Evolutionary conservation across 2,329 filamentous ascomycete species (phyloP).

Genomic region (Epichloe gansuensis): DNA sequence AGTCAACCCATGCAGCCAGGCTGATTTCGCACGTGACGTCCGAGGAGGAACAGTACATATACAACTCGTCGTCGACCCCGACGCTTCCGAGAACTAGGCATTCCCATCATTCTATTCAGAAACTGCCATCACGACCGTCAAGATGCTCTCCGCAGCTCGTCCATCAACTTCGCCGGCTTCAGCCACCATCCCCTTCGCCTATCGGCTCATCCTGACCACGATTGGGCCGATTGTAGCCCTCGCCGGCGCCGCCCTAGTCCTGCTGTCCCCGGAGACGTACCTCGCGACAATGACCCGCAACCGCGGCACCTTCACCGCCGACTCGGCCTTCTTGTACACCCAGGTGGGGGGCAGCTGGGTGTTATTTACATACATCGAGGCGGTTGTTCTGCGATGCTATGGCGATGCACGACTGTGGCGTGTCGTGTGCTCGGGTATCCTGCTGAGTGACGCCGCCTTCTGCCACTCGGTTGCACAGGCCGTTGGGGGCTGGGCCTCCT

Average conservation of each 20-base stretch:
- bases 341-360: conserved; percentile 12
- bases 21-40: no score
- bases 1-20: no score
- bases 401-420: conserved; percentile 23
- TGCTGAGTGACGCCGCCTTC: conserved; percentile 21
- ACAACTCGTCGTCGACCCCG: no score
- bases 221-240: conserved; percentile 24
- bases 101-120: no score
- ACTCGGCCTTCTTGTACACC: conserved; percentile 13
- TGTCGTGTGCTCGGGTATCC: conserved; percentile 21
- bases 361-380: conserved; percentile 25
- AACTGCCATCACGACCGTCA: background rate
- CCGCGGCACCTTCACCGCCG: conserved; percentile 7
- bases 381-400: conserved; percentile 20
- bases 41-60: no score
- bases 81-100: no score
- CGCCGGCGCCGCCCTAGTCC: conserved; percentile 17
- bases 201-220: conserved; percentile 20
- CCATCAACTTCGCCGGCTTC: conserved; percentile 5
- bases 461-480: conserved; percentile 19
- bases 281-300: conserved; percentile 17
- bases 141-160: background rate
- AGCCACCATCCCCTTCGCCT: conserved; percentile 17
- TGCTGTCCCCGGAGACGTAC: conserved; percentile 17
- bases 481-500: conserved; percentile 20